A percentile compares a stretch with the other conserved stretches of the same genome.
phyloP scores from a whole-genome alignment of 179 eudicot genomes.

The Beta corolliflora region DNA sequence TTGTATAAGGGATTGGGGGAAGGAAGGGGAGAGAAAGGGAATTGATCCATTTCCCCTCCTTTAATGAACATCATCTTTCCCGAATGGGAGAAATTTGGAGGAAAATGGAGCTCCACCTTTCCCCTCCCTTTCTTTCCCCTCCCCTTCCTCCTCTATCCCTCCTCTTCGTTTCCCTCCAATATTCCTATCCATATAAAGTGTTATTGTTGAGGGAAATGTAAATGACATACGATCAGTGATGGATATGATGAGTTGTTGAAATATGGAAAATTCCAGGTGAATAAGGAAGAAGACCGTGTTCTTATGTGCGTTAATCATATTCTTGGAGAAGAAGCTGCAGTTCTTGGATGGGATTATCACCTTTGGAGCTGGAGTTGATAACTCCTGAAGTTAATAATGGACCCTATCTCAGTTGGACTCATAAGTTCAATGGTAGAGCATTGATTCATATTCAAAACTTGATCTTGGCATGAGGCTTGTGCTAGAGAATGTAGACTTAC shows the following conservation, averaged over 20 bases:
- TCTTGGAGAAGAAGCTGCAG: not conserved
- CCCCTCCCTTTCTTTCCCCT: no score
- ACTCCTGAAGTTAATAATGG: not conserved
- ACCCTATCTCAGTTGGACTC: not conserved
- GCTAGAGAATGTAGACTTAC: not conserved
- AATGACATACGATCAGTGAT: not conserved
- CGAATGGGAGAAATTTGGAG: no score
- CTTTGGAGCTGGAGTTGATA: not conserved
- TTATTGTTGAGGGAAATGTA: not conserved
- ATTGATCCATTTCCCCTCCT: no score
- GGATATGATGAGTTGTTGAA: not conserved
- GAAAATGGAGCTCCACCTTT: no score
- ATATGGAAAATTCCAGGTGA: not conserved
- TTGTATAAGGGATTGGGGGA: no score
- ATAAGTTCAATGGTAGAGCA: not conserved
- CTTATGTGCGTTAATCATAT: not conserved
- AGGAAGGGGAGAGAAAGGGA: no score
- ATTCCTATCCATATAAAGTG: no score
- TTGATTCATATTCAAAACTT: not conserved
- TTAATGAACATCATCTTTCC: no score
- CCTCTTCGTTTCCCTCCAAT: no score
- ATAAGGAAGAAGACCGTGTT: not conserved
- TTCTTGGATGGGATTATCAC: not conserved
- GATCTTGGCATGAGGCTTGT: not conserved
- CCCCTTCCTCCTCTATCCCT: no score